Percentiles rank a stretch among this genome's conserved stretches.
Evolutionary conservation across 78 protist genomes (phyloP).

Genomic region (Creolimax fragrantissima): DNA sequence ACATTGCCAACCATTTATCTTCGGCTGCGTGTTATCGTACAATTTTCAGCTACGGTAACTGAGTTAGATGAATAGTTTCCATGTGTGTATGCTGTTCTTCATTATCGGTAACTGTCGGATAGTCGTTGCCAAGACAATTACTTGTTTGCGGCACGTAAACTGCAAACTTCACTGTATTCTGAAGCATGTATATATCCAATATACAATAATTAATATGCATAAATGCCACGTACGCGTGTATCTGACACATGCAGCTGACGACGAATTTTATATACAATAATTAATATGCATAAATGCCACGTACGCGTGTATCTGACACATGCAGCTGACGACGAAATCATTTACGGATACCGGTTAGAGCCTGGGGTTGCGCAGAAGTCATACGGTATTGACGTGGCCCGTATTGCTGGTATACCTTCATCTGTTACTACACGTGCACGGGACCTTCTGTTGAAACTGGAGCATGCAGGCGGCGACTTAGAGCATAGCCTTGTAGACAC

Average conservation of each 20-base stretch:
- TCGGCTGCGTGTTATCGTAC: background rate
- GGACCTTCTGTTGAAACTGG: background rate
- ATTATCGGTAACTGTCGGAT: too few species aligned
- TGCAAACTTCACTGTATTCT: background rate
- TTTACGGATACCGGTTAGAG: slow-evolving; percentile 27
- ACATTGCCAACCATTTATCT: background rate
- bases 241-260: too few species aligned
- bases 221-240: background rate
- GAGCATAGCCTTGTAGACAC: background rate
- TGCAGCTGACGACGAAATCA: background rate
- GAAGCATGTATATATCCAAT: background rate
- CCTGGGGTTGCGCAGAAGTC: background rate
- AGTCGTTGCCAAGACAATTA: too few species aligned
- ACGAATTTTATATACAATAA: background rate
- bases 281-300: background rate
- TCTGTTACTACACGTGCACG: background rate
- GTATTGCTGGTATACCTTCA: background rate
- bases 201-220: background rate
- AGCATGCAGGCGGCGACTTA: background rate
- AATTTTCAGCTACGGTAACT: background rate
- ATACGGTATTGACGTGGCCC: slow-evolving; percentile 18
- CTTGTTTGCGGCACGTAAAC: too few species aligned
- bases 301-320: background rate
- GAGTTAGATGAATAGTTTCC: too few species aligned
- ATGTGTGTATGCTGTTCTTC: too few species aligned